Evolutionary conservation across 2,329 filamentous ascomycete genomes (phyloP), one percentile per base, ranked within the genome.

Genomic region (Diaporthe vexans): DNA sequence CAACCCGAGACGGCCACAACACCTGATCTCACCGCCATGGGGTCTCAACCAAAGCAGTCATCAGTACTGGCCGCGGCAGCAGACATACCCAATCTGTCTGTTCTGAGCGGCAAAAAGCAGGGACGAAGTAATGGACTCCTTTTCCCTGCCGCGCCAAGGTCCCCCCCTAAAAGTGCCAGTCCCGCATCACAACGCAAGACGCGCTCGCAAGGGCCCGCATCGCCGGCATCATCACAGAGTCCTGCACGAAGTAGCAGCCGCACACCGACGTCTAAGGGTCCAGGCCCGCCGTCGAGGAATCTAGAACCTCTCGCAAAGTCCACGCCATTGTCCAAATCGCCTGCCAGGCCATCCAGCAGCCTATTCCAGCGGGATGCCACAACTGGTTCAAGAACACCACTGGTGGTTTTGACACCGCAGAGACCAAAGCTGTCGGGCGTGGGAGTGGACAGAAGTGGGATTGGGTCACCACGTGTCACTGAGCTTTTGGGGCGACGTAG

Each of bases 401-500:
- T 87, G 24, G 87, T 94, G 67, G 83, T 94, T 17, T 81, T 94
- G 9, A 93, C 89, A 4, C 91, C 92, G 3, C 88, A 90, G 74
- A 81, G 81, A 48, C 88, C 92, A 37, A 86, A 87, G 58, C 89
- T 92, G 21, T 93, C 92, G 19, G 93, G 93, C 0, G 80, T 95
- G 75, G 93, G 94, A 29, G 89, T 91, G 76, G 94, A 94, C 78
- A 90, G 90, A 76, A 85, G 88, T 76, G 94, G 94, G 0, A 88
- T 95, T 72, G 94, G 94, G 9, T 96, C 94, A 0, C 94, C 94
- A 7, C 91, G 90, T 70, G 89, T 96, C 71, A 88, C 93, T 29
- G 92, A 91, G 37, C 86, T 95, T 43, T 88, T 95, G 46, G 93
- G 94, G 76, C 90, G 91, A 46, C 90, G 94, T 65, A 88, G 86